Evolutionary conservation across 2,329 filamentous ascomycete genomes (phyloP).

Genomic region (Paracorniculantispora psalliotae): DNA sequence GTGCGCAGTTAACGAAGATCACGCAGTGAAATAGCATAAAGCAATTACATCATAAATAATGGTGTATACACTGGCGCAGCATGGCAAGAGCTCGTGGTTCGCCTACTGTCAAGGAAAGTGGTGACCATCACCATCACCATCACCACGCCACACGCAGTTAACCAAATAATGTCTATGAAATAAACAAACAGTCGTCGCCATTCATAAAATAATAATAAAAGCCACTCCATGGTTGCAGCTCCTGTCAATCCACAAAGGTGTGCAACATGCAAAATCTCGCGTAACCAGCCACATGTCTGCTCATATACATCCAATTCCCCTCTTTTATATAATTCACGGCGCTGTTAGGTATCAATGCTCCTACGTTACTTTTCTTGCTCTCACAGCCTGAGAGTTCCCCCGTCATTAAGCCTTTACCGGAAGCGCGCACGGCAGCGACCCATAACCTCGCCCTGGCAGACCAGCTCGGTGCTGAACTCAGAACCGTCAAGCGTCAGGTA

Average conservation of each 20-base stretch:
- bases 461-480: constrained; percentile 95
- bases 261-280: constrained; percentile 9
- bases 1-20: no score
- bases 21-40: no score
- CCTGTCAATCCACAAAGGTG: constrained; percentile 4
- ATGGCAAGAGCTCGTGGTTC: no score
- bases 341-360: constrained; percentile 14
- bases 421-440: constrained; percentile 91
- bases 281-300: background rate
- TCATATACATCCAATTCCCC: background rate
- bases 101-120: no score
- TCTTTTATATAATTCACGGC: constrained; percentile 10
- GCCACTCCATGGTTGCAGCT: constrained; percentile 6
- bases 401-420: constrained; percentile 39
- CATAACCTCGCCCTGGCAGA: constrained; percentile 99
- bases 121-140: no score
- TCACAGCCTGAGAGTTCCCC: background rate
- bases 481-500: constrained; percentile 94
- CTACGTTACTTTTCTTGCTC: background rate
- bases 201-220: constrained; percentile 10
- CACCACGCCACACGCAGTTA: no score
- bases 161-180: constrained; percentile 12
- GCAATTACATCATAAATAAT: no score
- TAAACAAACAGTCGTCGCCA: constrained; percentile 7
- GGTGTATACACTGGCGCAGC: no score